These are phyloP conservation scores for Melanogaster broomeanus DNA, from an alignment of 768 basidiomycete species.

Conservation along the genomic window DNA sequence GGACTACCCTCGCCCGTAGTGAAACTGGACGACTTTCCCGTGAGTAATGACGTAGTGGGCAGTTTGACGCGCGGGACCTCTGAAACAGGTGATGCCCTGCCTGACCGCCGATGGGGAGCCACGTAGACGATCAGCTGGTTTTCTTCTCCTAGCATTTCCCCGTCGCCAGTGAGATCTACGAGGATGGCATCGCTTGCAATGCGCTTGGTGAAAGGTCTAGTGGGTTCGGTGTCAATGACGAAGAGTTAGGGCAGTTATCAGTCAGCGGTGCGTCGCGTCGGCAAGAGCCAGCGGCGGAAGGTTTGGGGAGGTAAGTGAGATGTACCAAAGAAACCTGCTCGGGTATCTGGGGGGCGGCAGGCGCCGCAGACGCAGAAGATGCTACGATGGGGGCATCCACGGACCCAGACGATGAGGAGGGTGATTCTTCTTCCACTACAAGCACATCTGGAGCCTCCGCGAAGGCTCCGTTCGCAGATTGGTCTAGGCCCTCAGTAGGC, in stretches of 20 bases:
- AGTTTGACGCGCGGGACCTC: slow-evolving; percentile 13
- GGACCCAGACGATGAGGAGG: too few relatives aligned
- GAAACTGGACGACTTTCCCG: slow-evolving; percentile 11
- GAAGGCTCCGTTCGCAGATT: neutral
- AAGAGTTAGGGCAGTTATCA: slow-evolving; percentile 12
- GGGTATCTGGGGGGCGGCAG: too few relatives aligned
- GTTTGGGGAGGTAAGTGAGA: neutral
- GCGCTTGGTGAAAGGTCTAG: neutral
- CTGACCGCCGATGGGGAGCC: slow-evolving; percentile 64
- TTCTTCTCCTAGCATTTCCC: slow-evolving; percentile 34
- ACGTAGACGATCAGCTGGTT: slow-evolving; percentile 79
- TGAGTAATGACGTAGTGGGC: slow-evolving; percentile 27
- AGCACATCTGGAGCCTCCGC: neutral
- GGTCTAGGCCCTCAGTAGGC: slow-evolving; percentile 10
- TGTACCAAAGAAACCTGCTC: neutral
- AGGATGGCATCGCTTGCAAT: slow-evolving; percentile 24
- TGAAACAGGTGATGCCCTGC: slow-evolving; percentile 12
- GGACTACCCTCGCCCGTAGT: slow-evolving; percentile 7
- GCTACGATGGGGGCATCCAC: neutral
- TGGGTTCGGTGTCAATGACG: slow-evolving; percentile 45
- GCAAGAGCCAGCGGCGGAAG: neutral
- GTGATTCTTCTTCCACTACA: neutral
- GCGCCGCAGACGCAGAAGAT: too few relatives aligned
- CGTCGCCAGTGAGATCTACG: slow-evolving; percentile 19
- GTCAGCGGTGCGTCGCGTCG: neutral